Conservation (phyloP, 768 basidiomycete species). For the Mycena kentingensis region DNA sequence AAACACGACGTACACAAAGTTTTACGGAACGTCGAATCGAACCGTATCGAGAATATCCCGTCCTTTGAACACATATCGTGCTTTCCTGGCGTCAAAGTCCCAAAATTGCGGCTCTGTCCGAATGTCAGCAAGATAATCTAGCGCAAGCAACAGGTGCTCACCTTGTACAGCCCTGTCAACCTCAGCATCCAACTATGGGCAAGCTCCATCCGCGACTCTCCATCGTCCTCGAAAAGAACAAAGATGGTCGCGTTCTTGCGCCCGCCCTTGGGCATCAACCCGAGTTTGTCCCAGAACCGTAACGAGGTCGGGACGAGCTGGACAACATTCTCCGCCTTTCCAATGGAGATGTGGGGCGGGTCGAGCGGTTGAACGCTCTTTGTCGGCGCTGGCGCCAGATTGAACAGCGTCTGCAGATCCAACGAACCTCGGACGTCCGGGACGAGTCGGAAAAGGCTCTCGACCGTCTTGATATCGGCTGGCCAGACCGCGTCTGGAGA, state of each 20-base stretch:
- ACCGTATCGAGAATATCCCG: slow-evolving; percentile 64
- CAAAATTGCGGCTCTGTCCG: slow-evolving; percentile 61
- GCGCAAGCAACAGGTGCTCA: slow-evolving; percentile 43
- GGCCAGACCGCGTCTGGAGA: slow-evolving; percentile 52
- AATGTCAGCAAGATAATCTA: slow-evolving; percentile 3
- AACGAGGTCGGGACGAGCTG: slow-evolving; percentile 70
- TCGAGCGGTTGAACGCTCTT: slow-evolving; percentile 38
- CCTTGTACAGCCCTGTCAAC: slow-evolving; percentile 58
- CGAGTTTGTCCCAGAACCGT: slow-evolving; percentile 86
- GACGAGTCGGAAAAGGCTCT: slow-evolving; percentile 43
- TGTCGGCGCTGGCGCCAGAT: slow-evolving; percentile 20
- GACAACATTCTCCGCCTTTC: slow-evolving; percentile 69
- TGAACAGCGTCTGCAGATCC: slow-evolving; percentile 47
- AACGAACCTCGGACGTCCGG: slow-evolving; percentile 42
- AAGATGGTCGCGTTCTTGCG: slow-evolving; percentile 70
- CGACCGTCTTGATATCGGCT: slow-evolving; percentile 52
- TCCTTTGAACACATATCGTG: slow-evolving; percentile 47
- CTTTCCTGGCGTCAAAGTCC: slow-evolving; percentile 55
- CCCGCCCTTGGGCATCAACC: slow-evolving; percentile 69
- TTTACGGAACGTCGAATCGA: slow-evolving; percentile 71
- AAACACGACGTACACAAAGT: slow-evolving; percentile 47
- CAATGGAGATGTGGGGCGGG: slow-evolving; percentile 62
- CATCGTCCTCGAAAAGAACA: slow-evolving; percentile 67
- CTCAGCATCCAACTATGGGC: slow-evolving; percentile 63
- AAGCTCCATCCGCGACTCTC: slow-evolving; percentile 44